These are phyloP conservation scores for Bipolaris cookei DNA, from an alignment of 2,329 filamentous ascomycete genomes.

Conservation along the genomic window DNA sequence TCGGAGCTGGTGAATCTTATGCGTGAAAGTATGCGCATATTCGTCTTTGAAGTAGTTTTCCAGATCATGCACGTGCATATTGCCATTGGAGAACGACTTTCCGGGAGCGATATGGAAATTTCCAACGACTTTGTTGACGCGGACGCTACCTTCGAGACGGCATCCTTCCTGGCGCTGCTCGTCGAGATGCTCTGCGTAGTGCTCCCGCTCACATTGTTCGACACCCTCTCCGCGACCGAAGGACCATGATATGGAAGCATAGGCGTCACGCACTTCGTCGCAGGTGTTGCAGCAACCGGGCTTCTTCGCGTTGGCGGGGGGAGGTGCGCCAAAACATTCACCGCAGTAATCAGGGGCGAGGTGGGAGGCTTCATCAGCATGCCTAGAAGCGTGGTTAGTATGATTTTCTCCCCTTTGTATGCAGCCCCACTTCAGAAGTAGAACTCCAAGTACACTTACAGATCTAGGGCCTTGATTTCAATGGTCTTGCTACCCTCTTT, in stretches of 20 bases:
- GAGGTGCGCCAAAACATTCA: conserved; percentile 82
- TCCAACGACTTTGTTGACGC: conserved; percentile 97
- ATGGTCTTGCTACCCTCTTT: conserved; percentile 70
- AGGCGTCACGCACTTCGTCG: conserved; percentile 94
- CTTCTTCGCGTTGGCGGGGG: conserved; percentile 75
- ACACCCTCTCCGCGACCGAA: conserved; percentile 92
- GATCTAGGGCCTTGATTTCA: conserved; percentile 47
- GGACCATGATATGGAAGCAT: conserved; percentile 87
- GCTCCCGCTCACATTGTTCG: conserved; percentile 93
- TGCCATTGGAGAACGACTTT: conserved; percentile 92
- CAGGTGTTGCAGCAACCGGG: conserved; percentile 96
- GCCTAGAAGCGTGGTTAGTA: conserved; percentile 53
- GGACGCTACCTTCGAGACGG: conserved; percentile 87
- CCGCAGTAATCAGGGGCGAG: conserved; percentile 93
- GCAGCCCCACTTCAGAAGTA: neutral
- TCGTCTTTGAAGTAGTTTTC: conserved; percentile 89
- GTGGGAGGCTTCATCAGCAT: conserved; percentile 73
- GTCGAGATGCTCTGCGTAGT: conserved; percentile 88
- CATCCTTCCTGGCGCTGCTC: conserved; percentile 90
- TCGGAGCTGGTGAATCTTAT: conserved; percentile 84
- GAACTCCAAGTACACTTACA: conserved; percentile 35
- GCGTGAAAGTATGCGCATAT: conserved; percentile 80
- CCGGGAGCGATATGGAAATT: conserved; percentile 99
- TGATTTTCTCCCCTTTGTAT: neutral
- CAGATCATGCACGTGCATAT: conserved; percentile 96